Evolutionary conservation across 1,284 basidiomycete species (phyloP), one percentile per base, ranked within the genome.

Genomic region (Anthracocystis walkeri): DNA sequence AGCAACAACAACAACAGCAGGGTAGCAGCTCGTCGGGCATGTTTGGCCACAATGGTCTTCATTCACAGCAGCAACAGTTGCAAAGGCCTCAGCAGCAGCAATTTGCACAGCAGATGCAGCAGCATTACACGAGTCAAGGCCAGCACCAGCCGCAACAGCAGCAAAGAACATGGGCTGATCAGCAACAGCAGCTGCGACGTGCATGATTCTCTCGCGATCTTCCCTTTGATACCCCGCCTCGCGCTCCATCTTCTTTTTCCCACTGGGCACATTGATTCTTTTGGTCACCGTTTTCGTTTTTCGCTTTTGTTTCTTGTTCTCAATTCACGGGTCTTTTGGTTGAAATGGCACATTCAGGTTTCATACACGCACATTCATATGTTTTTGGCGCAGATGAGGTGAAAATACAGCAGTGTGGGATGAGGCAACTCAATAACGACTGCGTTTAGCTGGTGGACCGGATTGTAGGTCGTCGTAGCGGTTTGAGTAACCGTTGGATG

Each of bases 391-490:
- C 35, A 38, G 54, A 56, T 55, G 61, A 29, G 27, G 44, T 49
- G 49, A 21, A 64, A 57, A 52, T 63, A 57, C 49, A 64, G 57
- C 44, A 51, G 27, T 11, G 40, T 7, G n/a, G 12, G 45, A 31
- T 18, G 40, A 7, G 33, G 20, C 1, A 18, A 3, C 3, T 45
- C 23, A 76, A 33, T 72, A 76, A 7, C 74, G 68, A 40, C 65
- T 62, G 27, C 74, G 61, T 53, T 77, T 77, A 18, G 58, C 11
- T 14, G 74, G 74, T 3, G 74, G 74, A 8, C 52, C 64, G 0
- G 58, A 38, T 12, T 6, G n/a, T 0, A 62, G 62, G 35, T 70
- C 68, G 44, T 70, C 68, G 38, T 65, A 42, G 41, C 45, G 44
- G 45, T 31, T 20, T 1, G 21, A 4, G 49, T 41, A 29, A 12